Evolutionary conservation across 352 stramenopile species (phyloP).

Genomic region (Salisapilia sapeloensis): DNA sequence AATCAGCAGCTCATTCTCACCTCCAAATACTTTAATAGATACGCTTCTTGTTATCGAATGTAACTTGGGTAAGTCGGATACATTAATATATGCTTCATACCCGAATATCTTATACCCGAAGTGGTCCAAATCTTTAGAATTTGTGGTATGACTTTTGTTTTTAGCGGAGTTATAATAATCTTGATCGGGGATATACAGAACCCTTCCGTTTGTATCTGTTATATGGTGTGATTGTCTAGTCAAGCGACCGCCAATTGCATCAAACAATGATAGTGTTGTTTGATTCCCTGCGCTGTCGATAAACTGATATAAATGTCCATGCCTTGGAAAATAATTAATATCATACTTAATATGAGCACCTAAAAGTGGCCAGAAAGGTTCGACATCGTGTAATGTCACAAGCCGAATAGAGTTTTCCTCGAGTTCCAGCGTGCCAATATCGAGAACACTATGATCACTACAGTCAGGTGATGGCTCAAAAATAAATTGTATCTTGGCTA

Average conservation of each 20-base stretch:
- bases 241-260: no score
- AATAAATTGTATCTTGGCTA: constrained; percentile 11
- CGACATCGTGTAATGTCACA: constrained; percentile 15
- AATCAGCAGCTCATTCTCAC: constrained; percentile 21
- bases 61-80: no score
- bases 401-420: constrained; percentile 29
- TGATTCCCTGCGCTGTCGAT: neutral
- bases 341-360: constrained; percentile 10
- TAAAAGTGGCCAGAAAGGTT: constrained; percentile 19
- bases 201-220: constrained; percentile 3
- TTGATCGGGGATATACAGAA: constrained; percentile 5
- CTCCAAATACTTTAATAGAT: constrained; percentile 38
- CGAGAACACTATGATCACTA: constrained; percentile 4
- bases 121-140: no score
- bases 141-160: no score
- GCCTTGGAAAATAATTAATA: constrained; percentile 14
- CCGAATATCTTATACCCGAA: no score
- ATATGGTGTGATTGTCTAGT: no score
- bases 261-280: no score
- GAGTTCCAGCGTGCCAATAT: constrained; percentile 6
- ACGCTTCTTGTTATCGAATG: no score
- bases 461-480: constrained; percentile 1
- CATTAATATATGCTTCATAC: no score
- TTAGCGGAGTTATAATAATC: constrained; percentile 9
- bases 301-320: constrained; percentile 40